Conservation (phyloP, 2,329 filamentous ascomycete species). For the Claviceps spartinae region DNA sequence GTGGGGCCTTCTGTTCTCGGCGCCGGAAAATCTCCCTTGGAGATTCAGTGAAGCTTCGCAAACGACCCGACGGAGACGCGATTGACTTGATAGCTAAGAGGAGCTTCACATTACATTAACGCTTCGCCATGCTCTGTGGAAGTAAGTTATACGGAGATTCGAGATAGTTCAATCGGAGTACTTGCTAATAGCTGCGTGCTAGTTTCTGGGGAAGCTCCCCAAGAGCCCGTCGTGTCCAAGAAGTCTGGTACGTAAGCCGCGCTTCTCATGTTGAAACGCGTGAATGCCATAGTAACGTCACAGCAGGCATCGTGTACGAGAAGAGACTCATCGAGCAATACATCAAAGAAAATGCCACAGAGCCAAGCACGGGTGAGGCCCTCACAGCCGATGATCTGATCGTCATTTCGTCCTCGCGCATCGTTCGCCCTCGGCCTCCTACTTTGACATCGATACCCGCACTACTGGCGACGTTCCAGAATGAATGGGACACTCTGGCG, state of each 20-base stretch:
- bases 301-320: constrained; percentile 74
- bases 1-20: neutral
- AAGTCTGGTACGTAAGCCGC: constrained; percentile 60
- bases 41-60: neutral
- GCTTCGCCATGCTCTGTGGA: constrained; percentile 33
- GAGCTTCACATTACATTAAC: constrained; percentile 13
- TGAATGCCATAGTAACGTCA: neutral
- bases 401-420: constrained; percentile 68
- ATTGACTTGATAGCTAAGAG: constrained; percentile 2
- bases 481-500: constrained; percentile 92
- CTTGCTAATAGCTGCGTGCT: neutral
- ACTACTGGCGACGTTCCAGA: constrained; percentile 86
- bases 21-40: constrained; percentile 13
- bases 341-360: constrained; percentile 82
- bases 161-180: no score
- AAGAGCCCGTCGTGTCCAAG: constrained; percentile 86
- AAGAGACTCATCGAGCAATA: constrained; percentile 91
- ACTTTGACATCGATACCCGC: constrained; percentile 93
- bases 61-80: constrained; percentile 8
- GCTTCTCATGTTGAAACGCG: neutral
- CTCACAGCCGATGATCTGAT: constrained; percentile 75
- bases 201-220: constrained; percentile 95
- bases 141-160: constrained; percentile 20
- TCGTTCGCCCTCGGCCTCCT: constrained; percentile 79
- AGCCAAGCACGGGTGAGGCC: constrained; percentile 79